phyloP scores from a whole-genome alignment of 1,139 yeast genomes.

The Eremothecium cymbalariae region DNA sequence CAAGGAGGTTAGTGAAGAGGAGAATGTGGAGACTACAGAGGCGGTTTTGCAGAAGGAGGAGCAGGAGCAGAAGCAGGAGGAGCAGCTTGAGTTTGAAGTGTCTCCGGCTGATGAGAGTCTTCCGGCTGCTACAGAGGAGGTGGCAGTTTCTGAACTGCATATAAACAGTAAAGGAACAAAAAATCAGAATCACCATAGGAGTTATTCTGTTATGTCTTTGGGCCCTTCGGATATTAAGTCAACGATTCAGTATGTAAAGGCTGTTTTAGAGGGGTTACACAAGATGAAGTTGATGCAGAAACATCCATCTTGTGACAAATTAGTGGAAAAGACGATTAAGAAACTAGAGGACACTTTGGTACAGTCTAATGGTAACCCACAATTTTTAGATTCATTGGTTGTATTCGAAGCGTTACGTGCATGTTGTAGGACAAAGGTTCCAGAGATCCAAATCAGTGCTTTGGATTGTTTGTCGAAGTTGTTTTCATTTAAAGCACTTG shows the following conservation, averaged over 20 bases:
- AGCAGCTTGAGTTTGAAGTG: constrained; percentile 1
- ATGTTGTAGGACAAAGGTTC: constrained; percentile 47
- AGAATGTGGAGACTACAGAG: too few relatives aligned
- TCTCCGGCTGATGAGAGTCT: too few relatives aligned
- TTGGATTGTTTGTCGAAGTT: constrained; percentile 60
- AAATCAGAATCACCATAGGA: constrained; percentile 12
- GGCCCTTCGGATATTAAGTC: constrained; percentile 23
- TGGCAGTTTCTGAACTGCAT: too few relatives aligned
- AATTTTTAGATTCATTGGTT: constrained; percentile 38
- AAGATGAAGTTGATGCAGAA: constrained; percentile 29
- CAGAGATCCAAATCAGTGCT: constrained; percentile 48
- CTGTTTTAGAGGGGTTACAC: constrained; percentile 25
- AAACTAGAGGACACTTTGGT: constrained; percentile 21
- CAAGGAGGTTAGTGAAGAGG: too few relatives aligned
- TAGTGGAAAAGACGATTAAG: constrained; percentile 23
- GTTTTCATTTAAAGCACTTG: constrained; percentile 54
- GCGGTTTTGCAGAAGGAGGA: constrained; percentile 1
- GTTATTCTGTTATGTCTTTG: constrained; percentile 14
- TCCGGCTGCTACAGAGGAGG: not conserved
- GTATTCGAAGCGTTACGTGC: constrained; percentile 56
- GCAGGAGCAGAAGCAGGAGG: constrained; percentile 1
- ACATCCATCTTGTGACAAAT: constrained; percentile 22
- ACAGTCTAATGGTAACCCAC: constrained; percentile 15
- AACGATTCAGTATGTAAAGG: constrained; percentile 23
- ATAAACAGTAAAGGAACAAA: not conserved